Evolutionary conservation across 2,329 filamentous ascomycete species (phyloP), one percentile per base, ranked within the genome.

Genomic region (Epicoccum sorghinum): DNA sequence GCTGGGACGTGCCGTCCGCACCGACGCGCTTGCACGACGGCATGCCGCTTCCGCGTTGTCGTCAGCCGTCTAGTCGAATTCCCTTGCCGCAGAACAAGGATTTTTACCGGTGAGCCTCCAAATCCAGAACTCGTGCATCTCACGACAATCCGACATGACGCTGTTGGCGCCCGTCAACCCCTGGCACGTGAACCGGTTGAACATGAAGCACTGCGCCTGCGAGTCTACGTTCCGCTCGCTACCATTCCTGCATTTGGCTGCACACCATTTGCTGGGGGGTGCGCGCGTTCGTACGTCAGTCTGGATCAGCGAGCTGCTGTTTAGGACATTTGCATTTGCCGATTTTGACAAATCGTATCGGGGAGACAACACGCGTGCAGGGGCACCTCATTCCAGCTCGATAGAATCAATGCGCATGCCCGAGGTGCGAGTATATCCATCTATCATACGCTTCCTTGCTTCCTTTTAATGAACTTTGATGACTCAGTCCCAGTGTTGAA

Each of bases 1-100:
- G 44, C 55, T 54, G 54, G 46, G 52, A 56, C 53, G 42, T 55
- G 46, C 62, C 59, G 59, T 46, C 55, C 62, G 59, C 57, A 54
- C 57, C 44, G 52, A 47, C 48, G 46, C 27, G 37, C 43, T 49
- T 44, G 14, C 45, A 45, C 35, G 36, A 49, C 45, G 45, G 45
- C 51, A 49, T 49, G 39, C 40, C 52, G 52, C 41, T 33, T 24
- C 52, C 24, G 37, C 46, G 45, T 18, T 55, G 41, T 41, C 50
- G 38, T 47, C 46, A 49, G 37, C 14, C 29, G 33, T 36, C 18
- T n/a, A 32, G 18, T 7, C 46, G 18, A 14, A 8, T 37, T 6
- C 39, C 13, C 37, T 25, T 36, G 36, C 18, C 12, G 48, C 48
- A 41, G 12, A 37, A 40, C 37, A 27, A 50, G 46, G 52, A 12